Evolutionary conservation across 768 basidiomycete species (phyloP).

Genomic region (Panaeolus cyanescens): DNA sequence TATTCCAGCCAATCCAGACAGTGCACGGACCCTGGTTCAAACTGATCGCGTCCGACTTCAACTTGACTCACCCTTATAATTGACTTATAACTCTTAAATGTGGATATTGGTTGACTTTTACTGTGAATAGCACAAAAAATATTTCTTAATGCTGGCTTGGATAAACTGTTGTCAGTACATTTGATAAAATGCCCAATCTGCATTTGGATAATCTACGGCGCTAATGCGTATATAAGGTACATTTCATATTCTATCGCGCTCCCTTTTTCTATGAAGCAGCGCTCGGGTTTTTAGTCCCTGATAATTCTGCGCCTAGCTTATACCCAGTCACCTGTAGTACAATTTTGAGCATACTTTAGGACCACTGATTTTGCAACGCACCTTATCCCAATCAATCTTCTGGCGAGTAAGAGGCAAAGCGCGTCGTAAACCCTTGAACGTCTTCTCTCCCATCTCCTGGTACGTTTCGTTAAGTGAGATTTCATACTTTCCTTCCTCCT

Average conservation of each 20-base stretch:
- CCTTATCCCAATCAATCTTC: constrained; percentile 97
- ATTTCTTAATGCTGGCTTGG: background rate
- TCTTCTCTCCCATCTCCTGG: constrained; percentile 88
- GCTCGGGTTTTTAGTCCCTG: constrained; percentile 64
- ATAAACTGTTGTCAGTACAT: background rate
- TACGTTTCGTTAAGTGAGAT: constrained; percentile 79
- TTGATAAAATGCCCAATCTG: background rate
- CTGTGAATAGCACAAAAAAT: background rate
- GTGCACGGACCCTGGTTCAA: constrained; percentile 40
- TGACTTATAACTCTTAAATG: no score
- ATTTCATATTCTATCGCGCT: background rate
- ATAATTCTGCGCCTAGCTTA: constrained; percentile 76
- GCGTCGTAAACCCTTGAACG: constrained; percentile 88
- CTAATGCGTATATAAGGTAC: background rate
- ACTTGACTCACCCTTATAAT: background rate
- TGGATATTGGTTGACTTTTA: no score
- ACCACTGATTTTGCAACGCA: constrained; percentile 26
- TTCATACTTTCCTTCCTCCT: constrained; percentile 83
- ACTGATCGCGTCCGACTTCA: background rate
- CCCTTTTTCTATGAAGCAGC: constrained; percentile 26
- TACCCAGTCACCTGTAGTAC: constrained; percentile 51
- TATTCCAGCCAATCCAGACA: constrained; percentile 13
- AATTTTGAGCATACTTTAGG: constrained; percentile 3
- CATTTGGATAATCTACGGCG: background rate
- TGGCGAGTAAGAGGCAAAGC: constrained; percentile 91